Evolutionary conservation across 106 monocot species (phyloP).

Genomic region (Acanthochlamys bracteata): DNA sequence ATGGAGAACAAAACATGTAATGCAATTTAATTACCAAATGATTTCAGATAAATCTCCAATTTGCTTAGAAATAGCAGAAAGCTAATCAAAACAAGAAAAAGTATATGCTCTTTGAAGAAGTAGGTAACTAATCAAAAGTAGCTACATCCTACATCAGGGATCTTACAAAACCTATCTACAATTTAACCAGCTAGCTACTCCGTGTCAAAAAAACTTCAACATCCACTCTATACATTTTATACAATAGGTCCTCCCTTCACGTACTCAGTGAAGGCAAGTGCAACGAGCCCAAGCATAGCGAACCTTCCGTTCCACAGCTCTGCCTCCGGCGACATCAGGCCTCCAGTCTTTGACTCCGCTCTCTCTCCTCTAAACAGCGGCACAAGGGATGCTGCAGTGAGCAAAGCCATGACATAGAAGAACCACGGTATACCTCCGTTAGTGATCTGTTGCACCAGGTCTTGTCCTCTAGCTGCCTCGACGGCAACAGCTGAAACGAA

Average conservation of each 20-base stretch:
- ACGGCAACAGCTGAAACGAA: conserved; percentile 58
- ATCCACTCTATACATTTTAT: too few species aligned
- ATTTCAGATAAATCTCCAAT: too few species aligned
- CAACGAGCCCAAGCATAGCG: conserved; percentile 70
- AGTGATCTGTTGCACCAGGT: conserved; percentile 34
- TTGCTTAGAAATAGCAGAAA: too few species aligned
- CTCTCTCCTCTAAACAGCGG: conserved; percentile 56
- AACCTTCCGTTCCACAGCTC: conserved; percentile 82
- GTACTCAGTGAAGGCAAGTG: conserved; percentile 64
- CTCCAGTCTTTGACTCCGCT: conserved; percentile 28
- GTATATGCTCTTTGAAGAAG: too few species aligned
- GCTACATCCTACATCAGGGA: too few species aligned
- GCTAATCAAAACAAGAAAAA: too few species aligned
- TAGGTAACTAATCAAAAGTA: too few species aligned
- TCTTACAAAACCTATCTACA: too few species aligned
- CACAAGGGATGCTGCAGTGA: conserved; percentile 55
- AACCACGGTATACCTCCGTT: conserved; percentile 54
- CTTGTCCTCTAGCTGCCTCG: conserved; percentile 38
- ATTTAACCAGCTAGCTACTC: too few species aligned
- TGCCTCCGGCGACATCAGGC: conserved; percentile 42
- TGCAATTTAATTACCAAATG: too few species aligned
- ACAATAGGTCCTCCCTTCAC: conserved; percentile 69
- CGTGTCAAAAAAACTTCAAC: too few species aligned
- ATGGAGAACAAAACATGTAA: too few species aligned
- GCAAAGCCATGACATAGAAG: conserved; percentile 15